Evolutionary conservation across 176 grass and related monocot genomes (phyloP).

Genomic region (Carex scoparia): DNA sequence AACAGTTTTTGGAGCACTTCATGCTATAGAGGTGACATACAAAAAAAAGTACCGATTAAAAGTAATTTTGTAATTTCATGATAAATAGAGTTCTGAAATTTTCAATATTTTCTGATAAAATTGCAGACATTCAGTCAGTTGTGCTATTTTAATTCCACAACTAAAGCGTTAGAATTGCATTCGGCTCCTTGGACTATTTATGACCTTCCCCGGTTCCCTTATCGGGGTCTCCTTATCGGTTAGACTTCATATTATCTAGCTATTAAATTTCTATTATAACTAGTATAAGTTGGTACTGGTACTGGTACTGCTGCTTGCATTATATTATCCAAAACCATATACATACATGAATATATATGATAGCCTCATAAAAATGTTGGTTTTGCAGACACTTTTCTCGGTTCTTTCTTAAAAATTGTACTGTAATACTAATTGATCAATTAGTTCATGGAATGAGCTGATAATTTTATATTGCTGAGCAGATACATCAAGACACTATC

Average conservation of each 20-base stretch:
- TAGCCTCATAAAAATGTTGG: background rate
- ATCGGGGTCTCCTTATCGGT: slow-evolving; percentile 92
- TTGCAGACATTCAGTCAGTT: slow-evolving; percentile 83
- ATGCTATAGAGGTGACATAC: slow-evolving; percentile 73
- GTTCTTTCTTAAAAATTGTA: background rate
- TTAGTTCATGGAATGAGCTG: background rate
- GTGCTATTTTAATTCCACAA: slow-evolving; percentile 77
- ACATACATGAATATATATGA: background rate
- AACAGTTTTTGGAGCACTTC: slow-evolving; percentile 90
- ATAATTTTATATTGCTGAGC: background rate
- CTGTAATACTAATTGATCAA: background rate
- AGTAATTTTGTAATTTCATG: background rate
- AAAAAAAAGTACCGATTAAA: background rate
- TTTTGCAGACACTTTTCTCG: slow-evolving; percentile 54
- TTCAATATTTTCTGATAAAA: background rate
- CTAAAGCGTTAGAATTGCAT: slow-evolving; percentile 59
- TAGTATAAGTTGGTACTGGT: background rate
- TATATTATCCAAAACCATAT: slow-evolving; percentile 10
- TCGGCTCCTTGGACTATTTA: slow-evolving; percentile 79
- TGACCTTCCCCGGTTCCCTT: slow-evolving; percentile 84
- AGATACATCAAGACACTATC: slow-evolving; percentile 91
- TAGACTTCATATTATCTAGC: slow-evolving; percentile 17
- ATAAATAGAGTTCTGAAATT: background rate
- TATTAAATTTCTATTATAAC: background rate
- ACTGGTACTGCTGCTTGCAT: background rate